A percentile compares a stretch with the other conserved stretches of the same genome.
Conservation (phyloP, 169 alveolate genomes). For the Plasmodium ovale region DNA sequence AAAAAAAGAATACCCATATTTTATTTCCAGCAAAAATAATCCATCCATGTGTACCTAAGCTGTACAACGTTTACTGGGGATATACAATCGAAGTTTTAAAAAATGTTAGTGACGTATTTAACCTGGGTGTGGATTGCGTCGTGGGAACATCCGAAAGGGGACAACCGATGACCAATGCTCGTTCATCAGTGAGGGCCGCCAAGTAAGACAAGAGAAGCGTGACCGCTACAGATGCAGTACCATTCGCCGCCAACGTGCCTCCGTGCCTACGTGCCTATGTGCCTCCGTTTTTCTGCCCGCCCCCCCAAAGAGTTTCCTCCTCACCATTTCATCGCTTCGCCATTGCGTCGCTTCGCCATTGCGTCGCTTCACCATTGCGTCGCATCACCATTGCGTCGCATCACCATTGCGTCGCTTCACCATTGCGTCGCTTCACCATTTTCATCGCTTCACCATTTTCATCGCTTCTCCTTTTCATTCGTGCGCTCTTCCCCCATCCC, state of each 20-base stretch:
- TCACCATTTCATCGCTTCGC: neutral
- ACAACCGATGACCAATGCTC: neutral
- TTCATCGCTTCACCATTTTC: neutral
- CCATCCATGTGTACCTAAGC: constrained; percentile 45
- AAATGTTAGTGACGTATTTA: constrained; percentile 48
- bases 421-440: neutral
- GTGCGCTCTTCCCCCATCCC: neutral
- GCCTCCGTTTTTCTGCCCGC: neutral
- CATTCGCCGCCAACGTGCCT: neutral
- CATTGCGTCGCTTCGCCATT: neutral
- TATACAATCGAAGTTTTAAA: constrained; percentile 59
- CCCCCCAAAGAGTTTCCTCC: neutral
- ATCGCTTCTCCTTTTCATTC: neutral
- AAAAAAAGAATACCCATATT: constrained; percentile 32
- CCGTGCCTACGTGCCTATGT: neutral
- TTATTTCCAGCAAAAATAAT: constrained; percentile 63
- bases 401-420: neutral
- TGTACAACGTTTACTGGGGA: constrained; percentile 66
- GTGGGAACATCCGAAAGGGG: constrained; percentile 74
- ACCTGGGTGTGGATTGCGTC: constrained; percentile 30
- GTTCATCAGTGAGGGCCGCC: neutral
- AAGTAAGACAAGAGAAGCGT: constrained; percentile 3
- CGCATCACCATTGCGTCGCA: neutral
- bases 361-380: neutral
- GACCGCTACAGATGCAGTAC: too few relatives aligned